Evolutionary conservation across 1,139 yeast genomes (phyloP).

Genomic region (Barnettozyma hawaiiensis): DNA sequence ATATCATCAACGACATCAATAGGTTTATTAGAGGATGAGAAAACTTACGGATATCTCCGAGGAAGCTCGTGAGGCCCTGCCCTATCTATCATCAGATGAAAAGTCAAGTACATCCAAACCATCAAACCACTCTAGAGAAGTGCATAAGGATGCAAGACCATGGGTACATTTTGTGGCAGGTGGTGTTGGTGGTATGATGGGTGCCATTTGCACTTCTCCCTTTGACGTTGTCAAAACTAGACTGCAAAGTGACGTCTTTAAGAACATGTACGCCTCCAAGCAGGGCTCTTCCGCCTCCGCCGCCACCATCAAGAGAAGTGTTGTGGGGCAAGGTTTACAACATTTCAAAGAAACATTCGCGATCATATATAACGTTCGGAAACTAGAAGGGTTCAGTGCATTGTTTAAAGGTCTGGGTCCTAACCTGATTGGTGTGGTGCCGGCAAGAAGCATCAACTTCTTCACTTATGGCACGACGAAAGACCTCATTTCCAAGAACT

Average conservation of each 20-base stretch:
- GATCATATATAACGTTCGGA: constrained; percentile 64
- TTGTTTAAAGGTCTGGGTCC: constrained; percentile 95
- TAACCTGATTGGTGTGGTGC: constrained; percentile 95
- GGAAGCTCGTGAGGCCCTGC: constrained; percentile 55
- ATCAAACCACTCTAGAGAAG: constrained; percentile 13
- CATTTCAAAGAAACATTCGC: constrained; percentile 82
- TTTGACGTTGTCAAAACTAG: constrained; percentile 95
- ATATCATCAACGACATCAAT: background rate
- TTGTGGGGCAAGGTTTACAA: constrained; percentile 40
- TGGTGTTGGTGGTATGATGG: constrained; percentile 97
- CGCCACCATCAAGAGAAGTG: constrained; percentile 18
- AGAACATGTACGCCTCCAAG: constrained; percentile 24
- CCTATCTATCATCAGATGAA: constrained; percentile 69
- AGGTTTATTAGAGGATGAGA: background rate
- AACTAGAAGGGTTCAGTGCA: constrained; percentile 76
- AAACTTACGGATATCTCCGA: constrained; percentile 30
- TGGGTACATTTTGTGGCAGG: constrained; percentile 99
- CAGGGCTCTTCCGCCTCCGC: background rate
- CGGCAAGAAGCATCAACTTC: constrained; percentile 94
- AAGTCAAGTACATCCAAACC: constrained; percentile 31
- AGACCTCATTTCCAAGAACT: constrained; percentile 55
- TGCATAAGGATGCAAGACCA: constrained; percentile 44
- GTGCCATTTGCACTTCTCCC: constrained; percentile 91
- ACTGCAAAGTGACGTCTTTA: constrained; percentile 79
- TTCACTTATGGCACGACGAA: constrained; percentile 94